Conservation (phyloP, 495 filamentous ascomycete species). For the Podospora pseudoanserina region DNA sequence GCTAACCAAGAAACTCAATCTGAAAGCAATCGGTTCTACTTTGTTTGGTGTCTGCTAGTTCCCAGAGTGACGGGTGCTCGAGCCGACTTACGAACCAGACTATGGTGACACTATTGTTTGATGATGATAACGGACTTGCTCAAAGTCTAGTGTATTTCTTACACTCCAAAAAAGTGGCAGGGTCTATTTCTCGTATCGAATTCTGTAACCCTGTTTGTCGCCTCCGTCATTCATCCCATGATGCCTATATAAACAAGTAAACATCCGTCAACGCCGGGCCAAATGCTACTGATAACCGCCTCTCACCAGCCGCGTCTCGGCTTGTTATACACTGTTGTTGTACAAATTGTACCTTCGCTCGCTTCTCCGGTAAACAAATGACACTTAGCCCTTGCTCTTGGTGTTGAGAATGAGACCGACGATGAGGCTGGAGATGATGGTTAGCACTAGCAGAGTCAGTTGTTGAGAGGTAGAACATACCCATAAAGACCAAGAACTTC, state of each 20-base stretch:
- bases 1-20: background rate
- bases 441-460: conserved; percentile 9
- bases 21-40: background rate
- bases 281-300: conserved; percentile 27
- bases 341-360: conserved; percentile 18
- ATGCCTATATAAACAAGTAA: conserved; percentile 23
- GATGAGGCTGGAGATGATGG: conserved; percentile 35
- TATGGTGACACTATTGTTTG: background rate
- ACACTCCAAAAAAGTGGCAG: background rate
- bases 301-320: conserved; percentile 7
- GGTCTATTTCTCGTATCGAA: background rate
- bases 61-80: background rate
- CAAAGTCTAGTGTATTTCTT: background rate
- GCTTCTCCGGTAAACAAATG: background rate
- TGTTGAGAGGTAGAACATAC: conserved; percentile 47
- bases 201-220: conserved; percentile 5
- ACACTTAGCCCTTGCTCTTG: conserved; percentile 50
- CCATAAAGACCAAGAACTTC: conserved; percentile 97
- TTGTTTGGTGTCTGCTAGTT: background rate
- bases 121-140: background rate
- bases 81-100: conserved; percentile 1
- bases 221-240: conserved; percentile 6
- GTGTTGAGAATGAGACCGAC: conserved; percentile 52
- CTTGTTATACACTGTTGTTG: conserved; percentile 21
- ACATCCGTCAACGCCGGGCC: conserved; percentile 32